These are phyloP conservation scores for Irpex sp. DNA, from an alignment of 1,284 basidiomycete species.

Conservation along the genomic window DNA sequence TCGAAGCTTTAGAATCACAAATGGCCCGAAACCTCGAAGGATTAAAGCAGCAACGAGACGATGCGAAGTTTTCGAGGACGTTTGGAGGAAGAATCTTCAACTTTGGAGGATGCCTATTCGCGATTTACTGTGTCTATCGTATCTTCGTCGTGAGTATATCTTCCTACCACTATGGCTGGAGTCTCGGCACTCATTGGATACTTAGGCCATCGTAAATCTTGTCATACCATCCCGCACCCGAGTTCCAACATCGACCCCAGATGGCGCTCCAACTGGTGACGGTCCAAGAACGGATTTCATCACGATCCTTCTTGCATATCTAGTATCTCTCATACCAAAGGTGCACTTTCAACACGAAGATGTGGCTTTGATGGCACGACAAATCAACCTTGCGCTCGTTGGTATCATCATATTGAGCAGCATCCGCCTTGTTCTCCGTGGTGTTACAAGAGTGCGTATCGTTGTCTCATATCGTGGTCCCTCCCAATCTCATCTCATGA, in stretches of 20 bases:
- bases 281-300: constrained; percentile 49
- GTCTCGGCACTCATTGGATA: background rate
- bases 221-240: constrained; percentile 39
- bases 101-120: constrained; percentile 50
- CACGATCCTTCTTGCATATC: constrained; percentile 49
- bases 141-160: constrained; percentile 53
- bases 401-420: constrained; percentile 72
- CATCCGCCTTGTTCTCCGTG: constrained; percentile 60
- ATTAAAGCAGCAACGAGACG: constrained; percentile 45
- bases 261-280: constrained; percentile 9
- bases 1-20: constrained; percentile 64
- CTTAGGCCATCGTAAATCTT: constrained; percentile 36
- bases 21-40: constrained; percentile 57
- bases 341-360: constrained; percentile 34
- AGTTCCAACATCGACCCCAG: constrained; percentile 7
- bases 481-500: background rate
- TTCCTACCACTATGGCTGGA: background rate
- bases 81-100: constrained; percentile 49
- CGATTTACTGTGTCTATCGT: constrained; percentile 65
- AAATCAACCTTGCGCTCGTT: constrained; percentile 66
- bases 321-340: constrained; percentile 45
- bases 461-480: background rate
- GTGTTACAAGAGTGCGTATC: constrained; percentile 55
- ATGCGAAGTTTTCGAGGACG: constrained; percentile 50
- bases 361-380: constrained; percentile 50